Conservation (phyloP, 257 asterid genomes). For the Paraleonurus japonicus region DNA sequence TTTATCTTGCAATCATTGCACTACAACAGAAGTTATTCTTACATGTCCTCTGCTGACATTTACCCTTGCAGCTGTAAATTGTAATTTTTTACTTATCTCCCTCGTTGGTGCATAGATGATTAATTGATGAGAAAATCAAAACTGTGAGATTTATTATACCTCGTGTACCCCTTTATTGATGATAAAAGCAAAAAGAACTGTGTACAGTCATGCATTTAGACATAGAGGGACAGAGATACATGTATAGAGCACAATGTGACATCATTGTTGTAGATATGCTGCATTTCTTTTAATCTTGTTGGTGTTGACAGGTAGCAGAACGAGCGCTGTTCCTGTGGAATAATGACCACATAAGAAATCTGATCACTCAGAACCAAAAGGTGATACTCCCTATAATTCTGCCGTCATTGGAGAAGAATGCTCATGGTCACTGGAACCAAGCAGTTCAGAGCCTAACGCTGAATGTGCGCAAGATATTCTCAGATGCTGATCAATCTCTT, state of each 20-base stretch:
- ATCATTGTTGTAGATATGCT: neutral
- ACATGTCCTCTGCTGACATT: neutral
- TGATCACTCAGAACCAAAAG: constrained; percentile 42
- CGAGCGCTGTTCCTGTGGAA: constrained; percentile 72
- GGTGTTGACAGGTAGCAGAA: constrained; percentile 54
- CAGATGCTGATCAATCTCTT: constrained; percentile 47
- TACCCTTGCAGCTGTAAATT: neutral
- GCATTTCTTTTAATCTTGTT: constrained; percentile 7
- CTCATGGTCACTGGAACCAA: constrained; percentile 54
- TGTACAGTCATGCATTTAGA: no score
- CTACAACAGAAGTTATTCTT: neutral
- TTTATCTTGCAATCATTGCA: neutral
- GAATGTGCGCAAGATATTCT: constrained; percentile 53
- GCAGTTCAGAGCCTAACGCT: constrained; percentile 53
- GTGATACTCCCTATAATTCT: constrained; percentile 54
- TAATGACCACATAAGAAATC: constrained; percentile 53
- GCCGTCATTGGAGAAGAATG: constrained; percentile 49
- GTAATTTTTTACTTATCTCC: neutral
- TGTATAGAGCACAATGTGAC: neutral
- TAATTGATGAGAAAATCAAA: neutral
- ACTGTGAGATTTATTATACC: neutral
- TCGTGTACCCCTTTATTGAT: neutral
- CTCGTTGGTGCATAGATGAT: neutral
- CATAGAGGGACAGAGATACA: neutral
- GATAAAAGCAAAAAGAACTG: neutral